Conservation (phyloP, 2,329 filamentous ascomycete genomes). For the Fusarium sp. region DNA sequence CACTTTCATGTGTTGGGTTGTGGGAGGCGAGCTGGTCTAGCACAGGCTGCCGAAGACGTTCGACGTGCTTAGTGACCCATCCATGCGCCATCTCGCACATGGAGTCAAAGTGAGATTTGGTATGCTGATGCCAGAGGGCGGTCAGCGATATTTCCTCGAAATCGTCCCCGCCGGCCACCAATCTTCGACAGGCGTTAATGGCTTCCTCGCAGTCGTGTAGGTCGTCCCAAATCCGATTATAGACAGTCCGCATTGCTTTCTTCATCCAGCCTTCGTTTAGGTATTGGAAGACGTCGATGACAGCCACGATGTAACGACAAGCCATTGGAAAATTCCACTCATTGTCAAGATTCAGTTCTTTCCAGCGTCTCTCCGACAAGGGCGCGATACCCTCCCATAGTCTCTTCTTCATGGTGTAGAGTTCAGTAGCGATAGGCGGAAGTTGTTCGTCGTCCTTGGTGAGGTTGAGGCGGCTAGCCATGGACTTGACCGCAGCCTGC, state of each 20-base stretch:
- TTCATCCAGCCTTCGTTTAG: conserved; percentile 38
- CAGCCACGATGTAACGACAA: conserved; percentile 36
- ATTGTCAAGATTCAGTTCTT: conserved; percentile 36
- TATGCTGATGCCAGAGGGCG: conserved; percentile 42
- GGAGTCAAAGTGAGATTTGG: conserved; percentile 34
- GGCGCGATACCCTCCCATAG: conserved; percentile 46
- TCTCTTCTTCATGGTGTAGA: conserved; percentile 46
- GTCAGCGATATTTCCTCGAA: conserved; percentile 28
- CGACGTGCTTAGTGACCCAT: conserved; percentile 42
- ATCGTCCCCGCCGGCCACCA: neutral
- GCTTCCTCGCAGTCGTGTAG: conserved; percentile 42
- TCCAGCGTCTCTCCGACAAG: conserved; percentile 44
- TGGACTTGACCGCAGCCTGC: conserved; percentile 8
- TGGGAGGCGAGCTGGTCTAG: conserved; percentile 12
- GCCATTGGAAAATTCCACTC: conserved; percentile 38
- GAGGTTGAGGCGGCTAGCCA: conserved; percentile 36
- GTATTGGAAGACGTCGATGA: conserved; percentile 44
- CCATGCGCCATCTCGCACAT: conserved; percentile 37
- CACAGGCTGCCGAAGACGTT: conserved; percentile 33
- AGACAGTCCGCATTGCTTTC: conserved; percentile 37
- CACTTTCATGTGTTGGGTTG: neutral
- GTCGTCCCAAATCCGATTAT: conserved; percentile 43
- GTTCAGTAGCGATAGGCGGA: conserved; percentile 39
- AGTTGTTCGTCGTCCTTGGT: conserved; percentile 31
- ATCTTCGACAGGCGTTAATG: conserved; percentile 32